phyloP scores from a whole-genome alignment of 148 eudicot species.

The Cornus florida region DNA sequence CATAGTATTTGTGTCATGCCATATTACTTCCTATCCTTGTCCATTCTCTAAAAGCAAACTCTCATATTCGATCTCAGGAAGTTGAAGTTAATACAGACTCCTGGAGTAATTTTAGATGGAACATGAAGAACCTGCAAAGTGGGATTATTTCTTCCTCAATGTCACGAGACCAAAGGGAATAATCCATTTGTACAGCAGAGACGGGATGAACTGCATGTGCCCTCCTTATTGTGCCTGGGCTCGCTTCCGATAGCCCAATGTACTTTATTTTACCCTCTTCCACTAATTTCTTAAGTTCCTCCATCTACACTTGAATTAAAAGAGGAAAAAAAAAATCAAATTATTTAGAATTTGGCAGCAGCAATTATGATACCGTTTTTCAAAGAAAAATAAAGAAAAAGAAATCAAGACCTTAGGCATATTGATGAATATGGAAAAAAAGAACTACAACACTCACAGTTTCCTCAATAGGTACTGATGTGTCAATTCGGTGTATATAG shows the following conservation, averaged over 20 bases:
- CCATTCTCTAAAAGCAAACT: too few relatives aligned
- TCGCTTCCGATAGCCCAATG: constrained; percentile 74
- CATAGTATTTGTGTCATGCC: too few relatives aligned
- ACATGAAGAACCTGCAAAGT: constrained; percentile 53
- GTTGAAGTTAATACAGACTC: too few relatives aligned
- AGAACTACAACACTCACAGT: constrained; percentile 41
- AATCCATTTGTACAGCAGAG: constrained; percentile 72
- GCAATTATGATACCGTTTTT: too few relatives aligned
- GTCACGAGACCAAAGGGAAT: constrained; percentile 74
- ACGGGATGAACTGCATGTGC: constrained; percentile 79
- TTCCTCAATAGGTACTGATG: constrained; percentile 70
- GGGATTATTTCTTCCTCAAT: constrained; percentile 72
- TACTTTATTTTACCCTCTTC: constrained; percentile 78
- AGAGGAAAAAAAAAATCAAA: neutral
- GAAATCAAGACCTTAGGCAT: neutral
- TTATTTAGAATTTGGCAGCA: neutral
- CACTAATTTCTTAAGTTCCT: constrained; percentile 67
- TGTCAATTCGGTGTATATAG: constrained; percentile 67
- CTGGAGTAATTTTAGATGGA: neutral
- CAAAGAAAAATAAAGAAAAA: neutral
- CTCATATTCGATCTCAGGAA: too few relatives aligned
- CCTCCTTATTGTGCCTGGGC: constrained; percentile 62
- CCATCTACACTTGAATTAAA: constrained; percentile 40
- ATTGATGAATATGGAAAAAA: neutral
- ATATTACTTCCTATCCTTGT: too few relatives aligned